phyloP scores from a whole-genome alignment of 441 rosid genomes.

The Croton laevigatus region DNA sequence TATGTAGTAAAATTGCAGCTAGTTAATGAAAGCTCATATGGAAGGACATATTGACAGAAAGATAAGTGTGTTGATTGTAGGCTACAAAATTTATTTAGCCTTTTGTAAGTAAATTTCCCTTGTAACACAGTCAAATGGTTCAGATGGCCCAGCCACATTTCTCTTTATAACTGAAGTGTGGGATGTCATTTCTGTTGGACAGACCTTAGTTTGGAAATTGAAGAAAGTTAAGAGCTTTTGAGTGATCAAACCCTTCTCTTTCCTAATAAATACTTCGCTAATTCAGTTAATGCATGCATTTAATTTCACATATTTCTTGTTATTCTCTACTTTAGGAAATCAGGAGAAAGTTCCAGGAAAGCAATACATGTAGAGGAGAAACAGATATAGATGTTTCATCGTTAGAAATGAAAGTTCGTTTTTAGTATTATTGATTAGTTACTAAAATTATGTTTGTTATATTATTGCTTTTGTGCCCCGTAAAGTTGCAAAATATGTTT shows the following conservation, averaged over 20 bases:
- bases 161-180: neutral
- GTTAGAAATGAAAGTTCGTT: slow-evolving; percentile 34
- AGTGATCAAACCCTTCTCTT: neutral
- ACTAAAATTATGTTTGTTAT: neutral
- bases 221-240: neutral
- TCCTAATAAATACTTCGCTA: neutral
- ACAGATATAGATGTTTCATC: slow-evolving; percentile 32
- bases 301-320: slow-evolving; percentile 12
- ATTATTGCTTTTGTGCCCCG: neutral
- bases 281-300: slow-evolving; percentile 11
- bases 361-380: slow-evolving; percentile 26
- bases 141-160: neutral
- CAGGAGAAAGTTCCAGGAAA: slow-evolving; percentile 37
- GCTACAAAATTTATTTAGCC: neutral
- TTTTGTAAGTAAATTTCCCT: neutral
- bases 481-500: neutral
- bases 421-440: slow-evolving; percentile 7
- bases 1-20: slow-evolving; percentile 6
- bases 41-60: neutral
- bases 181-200: neutral
- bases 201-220: neutral
- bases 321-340: slow-evolving; percentile 32
- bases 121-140: neutral
- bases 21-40: neutral
- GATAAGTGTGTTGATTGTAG: neutral